A percentile compares a stretch with the other conserved stretches of the same genome.
Evolutionary conservation across 1,284 basidiomycete genomes (phyloP).

Genomic region (Ceratobasidium sp.): DNA sequence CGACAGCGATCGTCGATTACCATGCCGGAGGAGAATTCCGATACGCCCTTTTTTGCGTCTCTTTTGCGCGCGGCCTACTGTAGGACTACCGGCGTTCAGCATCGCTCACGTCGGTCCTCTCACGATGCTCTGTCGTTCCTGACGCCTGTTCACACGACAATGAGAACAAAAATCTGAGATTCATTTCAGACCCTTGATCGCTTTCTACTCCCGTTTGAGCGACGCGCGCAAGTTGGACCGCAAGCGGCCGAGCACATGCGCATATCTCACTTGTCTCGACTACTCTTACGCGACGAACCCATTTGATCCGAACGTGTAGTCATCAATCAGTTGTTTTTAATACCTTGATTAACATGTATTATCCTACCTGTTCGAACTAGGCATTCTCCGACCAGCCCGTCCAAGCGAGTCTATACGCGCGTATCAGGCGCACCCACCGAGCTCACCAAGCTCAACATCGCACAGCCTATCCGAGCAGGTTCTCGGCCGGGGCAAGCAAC

Average conservation of each 20-base stretch:
- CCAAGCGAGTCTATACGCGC: neutral
- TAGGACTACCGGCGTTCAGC: neutral
- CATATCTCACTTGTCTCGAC: constrained; percentile 15
- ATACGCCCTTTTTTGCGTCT: neutral
- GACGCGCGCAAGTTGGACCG: neutral
- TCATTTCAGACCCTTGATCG: constrained; percentile 32
- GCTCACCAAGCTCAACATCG: constrained; percentile 1
- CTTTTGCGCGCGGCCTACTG: neutral
- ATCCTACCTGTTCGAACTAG: constrained; percentile 6
- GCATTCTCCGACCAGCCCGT: neutral
- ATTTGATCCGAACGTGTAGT: constrained; percentile 5
- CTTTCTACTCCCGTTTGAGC: neutral
- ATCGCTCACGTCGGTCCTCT: neutral
- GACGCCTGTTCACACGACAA: neutral
- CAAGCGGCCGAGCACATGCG: neutral
- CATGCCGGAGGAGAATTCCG: neutral
- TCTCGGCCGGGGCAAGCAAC: neutral
- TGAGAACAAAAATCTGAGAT: constrained; percentile 3
- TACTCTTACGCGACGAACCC: neutral
- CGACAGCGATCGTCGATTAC: constrained; percentile 8
- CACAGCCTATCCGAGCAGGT: neutral
- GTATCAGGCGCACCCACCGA: constrained; percentile 5
- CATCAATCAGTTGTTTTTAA: neutral
- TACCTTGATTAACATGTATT: neutral
- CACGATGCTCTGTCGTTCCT: constrained; percentile 16